These are phyloP conservation scores for Dictyophora rubrovolvata DNA, from an alignment of 768 basidiomycete species.

Conservation along the genomic window DNA sequence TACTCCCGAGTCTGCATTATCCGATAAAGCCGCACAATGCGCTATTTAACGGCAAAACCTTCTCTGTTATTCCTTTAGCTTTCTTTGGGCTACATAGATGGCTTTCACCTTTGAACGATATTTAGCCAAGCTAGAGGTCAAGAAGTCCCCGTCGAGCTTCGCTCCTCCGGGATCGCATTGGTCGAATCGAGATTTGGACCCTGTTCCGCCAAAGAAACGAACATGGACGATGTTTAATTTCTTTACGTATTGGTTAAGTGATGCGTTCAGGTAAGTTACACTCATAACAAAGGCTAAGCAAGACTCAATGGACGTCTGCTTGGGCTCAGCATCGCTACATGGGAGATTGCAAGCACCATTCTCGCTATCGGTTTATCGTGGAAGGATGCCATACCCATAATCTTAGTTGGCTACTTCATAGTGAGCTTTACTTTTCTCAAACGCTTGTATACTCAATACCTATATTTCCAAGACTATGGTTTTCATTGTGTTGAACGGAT, in stretches of 20 bases:
- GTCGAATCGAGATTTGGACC: conserved; percentile 39
- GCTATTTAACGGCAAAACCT: not conserved
- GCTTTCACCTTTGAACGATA: not conserved
- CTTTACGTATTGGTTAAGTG: conserved; percentile 44
- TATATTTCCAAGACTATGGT: conserved; percentile 61
- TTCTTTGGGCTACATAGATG: not conserved
- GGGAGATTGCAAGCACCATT: conserved; percentile 68
- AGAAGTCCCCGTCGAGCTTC: not conserved
- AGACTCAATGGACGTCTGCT: conserved; percentile 23
- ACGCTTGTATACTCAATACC: conserved; percentile 48
- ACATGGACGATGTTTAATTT: conserved; percentile 67
- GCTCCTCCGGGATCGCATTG: conserved; percentile 2
- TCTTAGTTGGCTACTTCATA: not conserved
- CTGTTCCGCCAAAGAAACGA: conserved; percentile 46
- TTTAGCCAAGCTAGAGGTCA: conserved; percentile 4
- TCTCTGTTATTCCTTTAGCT: not conserved
- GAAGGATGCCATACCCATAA: conserved; percentile 22
- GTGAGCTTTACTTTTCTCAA: not conserved
- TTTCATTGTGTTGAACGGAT: conserved; percentile 70
- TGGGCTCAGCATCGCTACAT: conserved; percentile 24
- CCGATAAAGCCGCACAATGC: not conserved
- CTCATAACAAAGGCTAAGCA: conserved; percentile 13
- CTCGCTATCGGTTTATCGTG: conserved; percentile 66
- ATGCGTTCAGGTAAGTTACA: conserved; percentile 14
- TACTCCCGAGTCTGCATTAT: not conserved